These are phyloP conservation scores for Thermomyces lanuginosus DNA, from an alignment of 2,329 filamentous ascomycete species.

Conservation along the genomic window DNA sequence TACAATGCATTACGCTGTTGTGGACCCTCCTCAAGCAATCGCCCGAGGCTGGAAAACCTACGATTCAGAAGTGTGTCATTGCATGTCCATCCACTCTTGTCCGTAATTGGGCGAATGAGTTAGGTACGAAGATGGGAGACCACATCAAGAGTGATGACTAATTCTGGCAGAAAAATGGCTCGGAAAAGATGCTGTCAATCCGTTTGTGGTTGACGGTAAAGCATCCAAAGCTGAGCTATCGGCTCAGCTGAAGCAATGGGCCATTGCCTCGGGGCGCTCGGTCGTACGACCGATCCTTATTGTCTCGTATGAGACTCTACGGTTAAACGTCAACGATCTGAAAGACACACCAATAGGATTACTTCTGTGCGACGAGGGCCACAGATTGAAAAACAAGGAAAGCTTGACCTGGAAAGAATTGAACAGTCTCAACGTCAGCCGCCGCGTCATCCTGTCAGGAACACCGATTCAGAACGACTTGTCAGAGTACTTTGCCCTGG, in stretches of 20 bases:
- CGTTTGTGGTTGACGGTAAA: slow-evolving; percentile 94
- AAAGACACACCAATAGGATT: slow-evolving; percentile 81
- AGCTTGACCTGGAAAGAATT: slow-evolving; percentile 87
- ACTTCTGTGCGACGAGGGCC: slow-evolving; percentile 89
- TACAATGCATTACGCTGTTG: slow-evolving; percentile 91
- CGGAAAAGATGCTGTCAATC: slow-evolving; percentile 72
- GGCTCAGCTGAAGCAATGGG: slow-evolving; percentile 84
- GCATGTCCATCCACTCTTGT: slow-evolving; percentile 93
- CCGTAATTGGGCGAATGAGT: slow-evolving; percentile 93
- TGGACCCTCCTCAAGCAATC: slow-evolving; percentile 96
- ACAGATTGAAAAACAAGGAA: slow-evolving; percentile 91
- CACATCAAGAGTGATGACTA: slow-evolving; percentile 6
- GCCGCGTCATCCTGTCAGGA: slow-evolving; percentile 85
- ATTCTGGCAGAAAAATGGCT: slow-evolving; percentile 62
- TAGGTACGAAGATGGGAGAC: slow-evolving; percentile 29
- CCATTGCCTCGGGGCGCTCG: slow-evolving; percentile 73
- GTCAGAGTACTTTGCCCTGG: slow-evolving; percentile 91
- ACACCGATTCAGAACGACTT: slow-evolving; percentile 97
- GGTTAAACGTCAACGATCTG: slow-evolving; percentile 77
- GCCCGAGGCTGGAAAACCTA: slow-evolving; percentile 80
- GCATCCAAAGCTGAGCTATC: slow-evolving; percentile 86
- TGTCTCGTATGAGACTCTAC: slow-evolving; percentile 90
- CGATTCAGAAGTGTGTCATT: slow-evolving; percentile 92
- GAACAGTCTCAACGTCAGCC: slow-evolving; percentile 75
- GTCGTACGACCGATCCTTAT: slow-evolving; percentile 89